Evolutionary conservation across 1,139 yeast genomes (phyloP).

Genomic region (Taphrina wiesneri): DNA sequence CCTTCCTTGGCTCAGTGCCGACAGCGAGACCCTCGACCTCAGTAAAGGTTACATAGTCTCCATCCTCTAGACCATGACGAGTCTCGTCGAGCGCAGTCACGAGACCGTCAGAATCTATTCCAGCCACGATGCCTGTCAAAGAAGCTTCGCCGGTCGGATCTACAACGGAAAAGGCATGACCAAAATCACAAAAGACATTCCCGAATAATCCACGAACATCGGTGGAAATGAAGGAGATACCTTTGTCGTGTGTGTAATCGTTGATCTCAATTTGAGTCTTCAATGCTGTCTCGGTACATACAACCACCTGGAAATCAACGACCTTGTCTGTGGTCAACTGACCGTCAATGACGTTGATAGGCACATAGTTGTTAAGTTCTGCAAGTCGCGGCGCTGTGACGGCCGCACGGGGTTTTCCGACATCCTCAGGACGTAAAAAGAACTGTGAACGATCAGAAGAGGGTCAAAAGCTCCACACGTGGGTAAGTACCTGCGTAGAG

Average conservation of each 20-base stretch:
- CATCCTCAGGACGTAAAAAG: conserved; percentile 67
- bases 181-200: conserved; percentile 84
- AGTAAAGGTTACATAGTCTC: conserved; percentile 82
- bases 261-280: conserved; percentile 77
- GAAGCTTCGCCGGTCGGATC: conserved; percentile 96
- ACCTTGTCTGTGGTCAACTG: conserved; percentile 53
- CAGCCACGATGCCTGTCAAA: conserved; percentile 67
- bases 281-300: conserved; percentile 72
- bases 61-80: conserved; percentile 92
- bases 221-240: conserved; percentile 76
- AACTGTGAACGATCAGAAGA: conserved; percentile 47
- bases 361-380: conserved; percentile 87
- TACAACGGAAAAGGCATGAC: conserved; percentile 71
- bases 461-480: not conserved
- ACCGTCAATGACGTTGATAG: conserved; percentile 65
- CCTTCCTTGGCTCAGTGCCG: conserved; percentile 68
- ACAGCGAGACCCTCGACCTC: conserved; percentile 71
- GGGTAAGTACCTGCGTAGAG: conserved; percentile 60
- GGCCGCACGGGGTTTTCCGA: conserved; percentile 76
- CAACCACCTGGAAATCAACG: conserved; percentile 71
- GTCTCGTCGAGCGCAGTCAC: conserved; percentile 89
- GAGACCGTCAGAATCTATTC: conserved; percentile 81
- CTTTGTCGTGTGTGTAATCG: conserved; percentile 67
- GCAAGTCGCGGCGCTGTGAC: conserved; percentile 66
- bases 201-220: conserved; percentile 89